A percentile compares a stretch with the other conserved stretches of the same genome.
Evolutionary conservation across 1,284 basidiomycete species (phyloP).

Genomic region (Polyporus tsugae): DNA sequence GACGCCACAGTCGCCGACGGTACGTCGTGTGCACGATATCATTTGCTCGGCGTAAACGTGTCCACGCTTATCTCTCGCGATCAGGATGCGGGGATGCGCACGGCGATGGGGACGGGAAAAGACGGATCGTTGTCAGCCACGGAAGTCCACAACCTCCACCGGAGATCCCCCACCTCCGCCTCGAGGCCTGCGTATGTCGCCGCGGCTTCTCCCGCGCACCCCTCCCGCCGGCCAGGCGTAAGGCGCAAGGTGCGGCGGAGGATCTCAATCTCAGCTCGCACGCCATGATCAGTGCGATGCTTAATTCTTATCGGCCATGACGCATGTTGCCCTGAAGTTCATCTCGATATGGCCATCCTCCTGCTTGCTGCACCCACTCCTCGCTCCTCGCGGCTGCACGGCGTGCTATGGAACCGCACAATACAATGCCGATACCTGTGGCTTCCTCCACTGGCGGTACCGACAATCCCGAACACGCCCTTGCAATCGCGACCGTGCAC

Average conservation of each 20-base stretch:
- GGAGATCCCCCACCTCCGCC: background rate
- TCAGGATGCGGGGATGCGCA: background rate
- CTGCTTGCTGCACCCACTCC: slow-evolving; percentile 1
- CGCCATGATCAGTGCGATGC: background rate
- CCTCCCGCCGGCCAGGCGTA: slow-evolving; percentile 7
- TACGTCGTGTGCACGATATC: background rate
- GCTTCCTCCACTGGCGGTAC: background rate
- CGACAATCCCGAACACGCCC: slow-evolving; percentile 4
- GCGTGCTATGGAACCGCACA: background rate
- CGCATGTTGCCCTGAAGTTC: background rate
- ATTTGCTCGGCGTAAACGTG: background rate
- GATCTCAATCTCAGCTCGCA: slow-evolving; percentile 3
- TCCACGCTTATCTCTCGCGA: background rate
- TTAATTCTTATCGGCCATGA: slow-evolving; percentile 8
- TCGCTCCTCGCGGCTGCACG: background rate
- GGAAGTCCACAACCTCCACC: background rate
- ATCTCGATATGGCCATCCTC: slow-evolving; percentile 1
- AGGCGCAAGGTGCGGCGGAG: slow-evolving; percentile 1
- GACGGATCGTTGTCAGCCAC: background rate
- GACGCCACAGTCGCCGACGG: background rate
- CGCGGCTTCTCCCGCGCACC: slow-evolving; percentile 20
- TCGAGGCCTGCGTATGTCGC: slow-evolving; percentile 14
- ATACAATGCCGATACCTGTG: background rate
- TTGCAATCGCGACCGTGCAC: background rate
- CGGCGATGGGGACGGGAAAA: background rate